Evolutionary conservation across 2,329 filamentous ascomycete species (phyloP).

Genomic region (Cercospora nicotianae): DNA sequence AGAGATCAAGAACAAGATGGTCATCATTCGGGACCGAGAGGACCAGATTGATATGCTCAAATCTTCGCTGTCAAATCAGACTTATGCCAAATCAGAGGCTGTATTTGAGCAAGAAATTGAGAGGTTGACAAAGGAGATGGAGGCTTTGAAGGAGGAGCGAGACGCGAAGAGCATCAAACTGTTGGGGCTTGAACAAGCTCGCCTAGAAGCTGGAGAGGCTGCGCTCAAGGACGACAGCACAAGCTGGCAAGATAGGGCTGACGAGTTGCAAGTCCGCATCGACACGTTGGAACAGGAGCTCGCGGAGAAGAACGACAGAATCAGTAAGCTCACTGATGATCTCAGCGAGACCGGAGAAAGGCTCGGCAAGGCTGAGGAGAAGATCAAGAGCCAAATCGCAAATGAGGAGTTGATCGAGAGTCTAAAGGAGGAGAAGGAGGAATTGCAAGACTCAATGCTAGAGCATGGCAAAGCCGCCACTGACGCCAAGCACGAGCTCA

Average conservation of each 20-base stretch:
- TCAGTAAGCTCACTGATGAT: not conserved
- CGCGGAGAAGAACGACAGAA: not conserved
- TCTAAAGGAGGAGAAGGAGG: conserved; percentile 30
- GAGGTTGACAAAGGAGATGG: conserved; percentile 83
- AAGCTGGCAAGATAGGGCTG: conserved; percentile 25
- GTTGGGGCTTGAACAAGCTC: not conserved
- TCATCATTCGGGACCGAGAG: conserved; percentile 74
- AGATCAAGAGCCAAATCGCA: conserved; percentile 30
- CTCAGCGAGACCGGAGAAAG: conserved; percentile 41
- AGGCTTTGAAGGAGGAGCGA: conserved; percentile 72
- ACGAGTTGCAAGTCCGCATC: conserved; percentile 65
- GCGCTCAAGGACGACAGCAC: not conserved
- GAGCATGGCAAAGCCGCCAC: conserved; percentile 34
- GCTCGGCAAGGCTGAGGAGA: conserved; percentile 33
- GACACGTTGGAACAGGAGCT: conserved; percentile 49
- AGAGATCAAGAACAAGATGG: conserved; percentile 69
- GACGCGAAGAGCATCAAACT: conserved; percentile 12
- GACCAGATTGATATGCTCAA: conserved; percentile 85
- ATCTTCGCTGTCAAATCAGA: conserved; percentile 70
- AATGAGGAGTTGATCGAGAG: conserved; percentile 32
- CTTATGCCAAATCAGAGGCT: conserved; percentile 35
- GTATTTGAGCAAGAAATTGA: conserved; percentile 60
- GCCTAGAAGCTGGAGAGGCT: not conserved
- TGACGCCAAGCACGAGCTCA: conserved; percentile 36
- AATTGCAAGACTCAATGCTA: conserved; percentile 28